Evolutionary conservation across 2,329 filamentous ascomycete genomes (phyloP), one percentile per base, ranked within the genome.

Genomic region (Kalaharituber pfeilii): DNA sequence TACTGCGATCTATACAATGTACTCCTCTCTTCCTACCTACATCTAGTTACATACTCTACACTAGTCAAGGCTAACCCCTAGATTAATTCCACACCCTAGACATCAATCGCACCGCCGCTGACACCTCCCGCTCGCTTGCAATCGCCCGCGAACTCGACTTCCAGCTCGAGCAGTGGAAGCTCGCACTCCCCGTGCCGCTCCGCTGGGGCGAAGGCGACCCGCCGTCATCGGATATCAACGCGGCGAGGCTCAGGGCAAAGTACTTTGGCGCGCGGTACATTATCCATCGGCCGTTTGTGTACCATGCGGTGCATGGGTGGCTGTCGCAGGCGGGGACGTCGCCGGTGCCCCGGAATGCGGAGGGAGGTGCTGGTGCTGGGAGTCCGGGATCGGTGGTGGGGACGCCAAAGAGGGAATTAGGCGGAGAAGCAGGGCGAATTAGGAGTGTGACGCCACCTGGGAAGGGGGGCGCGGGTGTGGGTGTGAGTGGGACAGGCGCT

Each of bases 181-280:
- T 42, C 2, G 56, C 61, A 26, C 58, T 64, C 1, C 62, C 62
- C 5, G 53, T 50, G 18, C 52, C 50, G 25, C 59, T 62, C 26
- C 70, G 51, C 53, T 85, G 82, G 72, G 66, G 75, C 2, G 82
- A 86, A 56, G 68, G 73, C 1, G 85, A 94, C 53, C 73, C 74
- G 3, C 86, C 86, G 1, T 77, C 87, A 0, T 67, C 65, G 0
- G 80, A 94, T 50, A 87, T 96, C 56, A 79, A 95, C 15, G 74
- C 79, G 11, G 89, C 89, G 28, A 79, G 91, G 22, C 73, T 96
- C 57, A 81, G 89, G 42, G 91, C 85, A 13, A 96, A 98, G 67
- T 96, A 91, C 68, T 96, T 89, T 73, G 91, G 91, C 20, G 88
- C 86, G 0, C 78, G 83, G 60, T 87, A 93, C 58, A 88, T 96